Evolutionary conservation across 352 stramenopile species (phyloP).

Genomic region (Phytophthora syringae): DNA sequence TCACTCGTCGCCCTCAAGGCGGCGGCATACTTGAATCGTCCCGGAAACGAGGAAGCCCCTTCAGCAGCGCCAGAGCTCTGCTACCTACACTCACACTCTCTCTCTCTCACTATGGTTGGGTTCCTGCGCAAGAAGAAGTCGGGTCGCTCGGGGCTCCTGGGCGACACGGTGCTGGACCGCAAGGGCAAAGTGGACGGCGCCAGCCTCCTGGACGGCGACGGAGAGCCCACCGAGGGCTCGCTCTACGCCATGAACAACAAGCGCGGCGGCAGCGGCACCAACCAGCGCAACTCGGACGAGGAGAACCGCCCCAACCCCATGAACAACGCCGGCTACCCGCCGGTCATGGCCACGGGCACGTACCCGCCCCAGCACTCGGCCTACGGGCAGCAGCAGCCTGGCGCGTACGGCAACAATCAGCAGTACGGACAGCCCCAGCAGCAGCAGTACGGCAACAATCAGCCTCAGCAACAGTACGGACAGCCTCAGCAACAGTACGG

Average conservation of each 20-base stretch:
- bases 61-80: constrained; percentile 1
- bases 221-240: constrained; percentile 72
- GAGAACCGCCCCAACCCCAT: constrained; percentile 51
- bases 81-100: constrained; percentile 6
- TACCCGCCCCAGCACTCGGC: constrained; percentile 68
- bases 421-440: constrained; percentile 23
- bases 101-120: constrained; percentile 56
- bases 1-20: no score
- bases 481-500: constrained; percentile 38
- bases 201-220: constrained; percentile 83
- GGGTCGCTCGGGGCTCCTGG: constrained; percentile 67
- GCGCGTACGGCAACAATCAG: constrained; percentile 29
- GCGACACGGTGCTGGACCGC: constrained; percentile 79
- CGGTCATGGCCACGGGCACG: constrained; percentile 50
- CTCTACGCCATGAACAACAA: constrained; percentile 73
- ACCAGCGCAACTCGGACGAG: constrained; percentile 66
- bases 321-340: constrained; percentile 47
- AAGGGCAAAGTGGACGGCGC: constrained; percentile 87
- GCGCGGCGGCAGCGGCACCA: constrained; percentile 36
- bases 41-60: not conserved
- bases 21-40: constrained; percentile 43
- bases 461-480: constrained; percentile 29
- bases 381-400: constrained; percentile 39
- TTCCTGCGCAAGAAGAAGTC: constrained; percentile 91
- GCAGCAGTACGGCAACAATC: constrained; percentile 24